Evolutionary conservation across 1,284 basidiomycete species (phyloP).

Genomic region (Cutaneotrichosporon sp.): DNA sequence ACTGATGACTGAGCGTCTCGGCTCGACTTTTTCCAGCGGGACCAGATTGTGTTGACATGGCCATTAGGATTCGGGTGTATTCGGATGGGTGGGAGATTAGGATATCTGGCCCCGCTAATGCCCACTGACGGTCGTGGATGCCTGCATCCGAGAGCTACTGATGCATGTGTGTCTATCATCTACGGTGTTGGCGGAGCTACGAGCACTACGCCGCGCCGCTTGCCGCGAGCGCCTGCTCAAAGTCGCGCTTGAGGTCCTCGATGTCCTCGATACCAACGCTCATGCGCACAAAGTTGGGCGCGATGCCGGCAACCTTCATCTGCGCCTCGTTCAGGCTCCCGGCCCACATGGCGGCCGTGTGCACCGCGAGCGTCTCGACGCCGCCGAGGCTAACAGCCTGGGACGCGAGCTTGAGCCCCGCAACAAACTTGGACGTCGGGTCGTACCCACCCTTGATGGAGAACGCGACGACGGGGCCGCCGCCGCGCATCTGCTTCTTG

Average conservation of each 20-base stretch:
- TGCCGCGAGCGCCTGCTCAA: slow-evolving; percentile 12
- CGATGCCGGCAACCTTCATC: slow-evolving; percentile 17
- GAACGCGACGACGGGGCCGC: slow-evolving; percentile 18
- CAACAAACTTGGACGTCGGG: slow-evolving; percentile 15
- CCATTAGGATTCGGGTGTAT: slow-evolving; percentile 1
- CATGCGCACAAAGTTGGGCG: slow-evolving; percentile 20
- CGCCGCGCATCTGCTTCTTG: slow-evolving; percentile 19
- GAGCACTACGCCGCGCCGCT: not conserved
- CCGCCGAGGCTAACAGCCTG: slow-evolving; percentile 22
- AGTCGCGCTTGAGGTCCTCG: slow-evolving; percentile 19
- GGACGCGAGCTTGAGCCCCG: slow-evolving; percentile 14
- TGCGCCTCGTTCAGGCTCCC: slow-evolving; percentile 20
- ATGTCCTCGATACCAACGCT: slow-evolving; percentile 19
- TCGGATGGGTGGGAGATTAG: not conserved
- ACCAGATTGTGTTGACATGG: not conserved
- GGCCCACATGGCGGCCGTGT: slow-evolving; percentile 22
- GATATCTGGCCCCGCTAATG: not conserved
- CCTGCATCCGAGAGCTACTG: too few species aligned
- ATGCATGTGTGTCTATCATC: not conserved
- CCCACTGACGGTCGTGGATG: too few species aligned
- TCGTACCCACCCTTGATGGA: slow-evolving; percentile 17
- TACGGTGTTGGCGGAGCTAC: too few species aligned
- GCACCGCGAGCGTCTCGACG: slow-evolving; percentile 20
- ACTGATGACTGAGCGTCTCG: not conserved
- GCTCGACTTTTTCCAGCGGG: not conserved